Conservation (phyloP, 495 filamentous ascomycete genomes). For the Talaromyces adpressus region DNA sequence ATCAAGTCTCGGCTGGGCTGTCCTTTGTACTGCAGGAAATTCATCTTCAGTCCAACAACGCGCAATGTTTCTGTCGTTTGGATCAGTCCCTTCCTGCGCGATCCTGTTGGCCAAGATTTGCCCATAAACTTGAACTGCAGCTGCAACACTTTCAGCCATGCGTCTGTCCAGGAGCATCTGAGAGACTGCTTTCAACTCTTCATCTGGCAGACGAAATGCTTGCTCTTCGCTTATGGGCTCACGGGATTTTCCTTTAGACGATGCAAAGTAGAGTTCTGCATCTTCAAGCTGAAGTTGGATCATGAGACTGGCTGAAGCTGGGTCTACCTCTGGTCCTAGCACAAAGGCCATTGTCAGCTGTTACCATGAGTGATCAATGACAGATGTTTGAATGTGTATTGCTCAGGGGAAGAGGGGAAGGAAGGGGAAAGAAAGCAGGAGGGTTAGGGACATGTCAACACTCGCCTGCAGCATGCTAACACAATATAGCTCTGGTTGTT, state of each 20-base stretch:
- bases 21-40: neutral
- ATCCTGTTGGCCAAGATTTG: neutral
- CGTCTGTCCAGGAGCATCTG: neutral
- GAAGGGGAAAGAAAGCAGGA: neutral
- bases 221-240: constrained; percentile 12
- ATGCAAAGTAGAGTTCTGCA: neutral
- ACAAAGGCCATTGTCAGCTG: neutral
- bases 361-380: too few species aligned
- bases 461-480: neutral
- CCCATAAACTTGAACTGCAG: neutral
- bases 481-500: neutral
- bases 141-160: neutral
- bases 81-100: neutral
- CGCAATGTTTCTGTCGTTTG: constrained; percentile 1
- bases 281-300: neutral
- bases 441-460: neutral
- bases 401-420: neutral
- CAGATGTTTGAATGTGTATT: neutral
- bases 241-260: neutral
- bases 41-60: neutral
- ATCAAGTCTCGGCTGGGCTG: neutral
- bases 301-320: neutral
- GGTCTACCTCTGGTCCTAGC: neutral
- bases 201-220: constrained; percentile 10
- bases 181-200: constrained; percentile 7